phyloP scores from a whole-genome alignment of 441 rosid genomes.

The Rhodomyrtus psidioides region DNA sequence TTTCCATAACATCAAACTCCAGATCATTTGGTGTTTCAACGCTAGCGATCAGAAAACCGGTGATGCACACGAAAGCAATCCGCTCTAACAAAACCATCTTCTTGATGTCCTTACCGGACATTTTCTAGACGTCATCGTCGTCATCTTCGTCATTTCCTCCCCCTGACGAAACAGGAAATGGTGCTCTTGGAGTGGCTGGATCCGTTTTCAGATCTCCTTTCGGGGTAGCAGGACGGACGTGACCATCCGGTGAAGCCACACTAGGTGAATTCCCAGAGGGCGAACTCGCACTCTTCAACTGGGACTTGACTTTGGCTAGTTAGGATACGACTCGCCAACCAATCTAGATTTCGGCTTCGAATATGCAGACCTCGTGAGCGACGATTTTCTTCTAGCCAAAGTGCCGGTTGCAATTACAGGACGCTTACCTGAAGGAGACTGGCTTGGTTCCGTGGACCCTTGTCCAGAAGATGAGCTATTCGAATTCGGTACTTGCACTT shows the following conservation, averaged over 20 bases:
- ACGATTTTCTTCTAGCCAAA: constrained; percentile 10
- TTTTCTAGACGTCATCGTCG: constrained; percentile 37
- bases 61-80: constrained; percentile 6
- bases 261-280: constrained; percentile 16
- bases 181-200: constrained; percentile 48
- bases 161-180: constrained; percentile 21
- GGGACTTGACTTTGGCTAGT: constrained; percentile 18
- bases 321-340: constrained; percentile 26
- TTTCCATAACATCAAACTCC: constrained; percentile 56
- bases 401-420: constrained; percentile 17
- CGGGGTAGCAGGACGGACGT: not conserved
- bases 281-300: constrained; percentile 7
- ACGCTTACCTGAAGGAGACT: constrained; percentile 22
- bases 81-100: constrained; percentile 16
- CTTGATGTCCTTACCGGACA: constrained; percentile 25
- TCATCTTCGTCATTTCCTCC: constrained; percentile 26
- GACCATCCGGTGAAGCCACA: constrained; percentile 10
- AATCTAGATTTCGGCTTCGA: constrained; percentile 49
- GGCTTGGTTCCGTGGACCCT: constrained; percentile 7
- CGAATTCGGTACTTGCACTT: constrained; percentile 1
- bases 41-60: constrained; percentile 5
- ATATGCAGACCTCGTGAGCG: constrained; percentile 25
- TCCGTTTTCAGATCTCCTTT: constrained; percentile 18
- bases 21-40: constrained; percentile 7
- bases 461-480: constrained; percentile 7